Percentiles rank a stretch among this genome's conserved stretches.
Evolutionary conservation across 176 grass and related monocot genomes (phyloP).

Genomic region (Hyparrhenia diplandra): DNA sequence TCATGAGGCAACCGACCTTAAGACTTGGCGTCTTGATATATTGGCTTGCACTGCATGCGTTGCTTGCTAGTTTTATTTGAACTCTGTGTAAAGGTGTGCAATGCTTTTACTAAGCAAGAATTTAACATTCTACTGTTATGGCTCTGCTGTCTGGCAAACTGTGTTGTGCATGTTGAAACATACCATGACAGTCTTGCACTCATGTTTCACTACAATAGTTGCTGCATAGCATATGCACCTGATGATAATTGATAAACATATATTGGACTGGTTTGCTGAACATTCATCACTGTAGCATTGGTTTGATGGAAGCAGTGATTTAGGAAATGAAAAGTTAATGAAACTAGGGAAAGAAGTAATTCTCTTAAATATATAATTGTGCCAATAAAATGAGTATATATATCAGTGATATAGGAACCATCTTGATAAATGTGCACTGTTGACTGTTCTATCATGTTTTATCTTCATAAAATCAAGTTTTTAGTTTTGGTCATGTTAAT

Average conservation of each 20-base stretch:
- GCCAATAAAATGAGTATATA: not conserved
- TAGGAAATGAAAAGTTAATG: not conserved
- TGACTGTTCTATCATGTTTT: slow-evolving; percentile 7
- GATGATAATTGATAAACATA: not conserved
- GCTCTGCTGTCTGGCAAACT: slow-evolving; percentile 1
- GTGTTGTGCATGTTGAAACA: not conserved
- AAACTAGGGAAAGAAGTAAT: not conserved
- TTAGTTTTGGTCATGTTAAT: not conserved
- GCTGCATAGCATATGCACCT: not conserved
- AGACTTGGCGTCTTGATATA: slow-evolving; percentile 77
- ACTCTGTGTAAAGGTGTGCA: slow-evolving; percentile 33
- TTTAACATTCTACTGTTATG: not conserved
- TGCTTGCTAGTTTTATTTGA: slow-evolving; percentile 96
- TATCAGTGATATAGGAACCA: not conserved
- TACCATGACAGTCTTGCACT: not conserved
- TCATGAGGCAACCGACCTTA: slow-evolving; percentile 93
- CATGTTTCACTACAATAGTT: slow-evolving; percentile 7
- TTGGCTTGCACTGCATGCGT: slow-evolving; percentile 74
- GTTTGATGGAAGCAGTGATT: not conserved
- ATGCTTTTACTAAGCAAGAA: not conserved
- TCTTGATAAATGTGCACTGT: not conserved
- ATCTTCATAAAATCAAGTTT: not conserved
- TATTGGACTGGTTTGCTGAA: not conserved
- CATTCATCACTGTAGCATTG: not conserved
- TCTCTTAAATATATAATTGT: not conserved